A percentile compares a stretch with the other conserved stretches of the same genome.
Evolutionary conservation across 345 rosid species (phyloP).

Genomic region (Bruguiera sexangula): DNA sequence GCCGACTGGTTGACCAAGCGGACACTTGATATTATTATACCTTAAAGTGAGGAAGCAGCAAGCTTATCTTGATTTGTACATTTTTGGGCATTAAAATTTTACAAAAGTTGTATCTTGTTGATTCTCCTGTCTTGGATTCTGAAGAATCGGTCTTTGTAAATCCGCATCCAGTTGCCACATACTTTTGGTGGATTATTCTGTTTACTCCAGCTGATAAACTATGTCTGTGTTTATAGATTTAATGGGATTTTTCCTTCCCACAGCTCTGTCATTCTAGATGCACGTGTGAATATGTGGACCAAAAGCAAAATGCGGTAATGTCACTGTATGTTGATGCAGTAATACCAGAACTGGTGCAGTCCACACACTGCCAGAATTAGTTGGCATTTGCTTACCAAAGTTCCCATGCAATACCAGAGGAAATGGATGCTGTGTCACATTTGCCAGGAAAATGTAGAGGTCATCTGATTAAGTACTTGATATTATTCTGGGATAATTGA

Average conservation of each 20-base stretch:
- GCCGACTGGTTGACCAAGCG: slow-evolving; percentile 25
- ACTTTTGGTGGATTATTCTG: slow-evolving; percentile 1
- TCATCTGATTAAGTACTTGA: too few relatives aligned
- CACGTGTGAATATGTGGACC: too few relatives aligned
- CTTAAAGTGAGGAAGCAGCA: slow-evolving; percentile 15
- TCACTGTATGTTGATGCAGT: too few relatives aligned
- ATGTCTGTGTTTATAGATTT: background rate
- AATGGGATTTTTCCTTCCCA: background rate
- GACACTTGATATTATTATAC: slow-evolving; percentile 1
- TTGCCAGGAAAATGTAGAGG: too few relatives aligned
- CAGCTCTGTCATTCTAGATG: background rate
- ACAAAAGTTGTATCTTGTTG: background rate
- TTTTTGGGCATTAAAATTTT: slow-evolving; percentile 15
- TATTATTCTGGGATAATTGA: too few relatives aligned
- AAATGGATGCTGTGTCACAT: too few relatives aligned
- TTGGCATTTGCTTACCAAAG: too few relatives aligned
- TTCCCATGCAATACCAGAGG: too few relatives aligned
- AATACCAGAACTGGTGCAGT: too few relatives aligned
- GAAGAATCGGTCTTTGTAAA: slow-evolving; percentile 20
- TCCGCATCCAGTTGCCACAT: slow-evolving; percentile 4
- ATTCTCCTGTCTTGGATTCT: slow-evolving; percentile 1
- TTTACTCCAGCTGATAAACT: background rate
- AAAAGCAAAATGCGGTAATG: too few relatives aligned
- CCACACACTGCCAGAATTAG: too few relatives aligned
- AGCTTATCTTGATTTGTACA: slow-evolving; percentile 11